Conservation (phyloP, 768 basidiomycete species). For the Boletus patriciae region DNA sequence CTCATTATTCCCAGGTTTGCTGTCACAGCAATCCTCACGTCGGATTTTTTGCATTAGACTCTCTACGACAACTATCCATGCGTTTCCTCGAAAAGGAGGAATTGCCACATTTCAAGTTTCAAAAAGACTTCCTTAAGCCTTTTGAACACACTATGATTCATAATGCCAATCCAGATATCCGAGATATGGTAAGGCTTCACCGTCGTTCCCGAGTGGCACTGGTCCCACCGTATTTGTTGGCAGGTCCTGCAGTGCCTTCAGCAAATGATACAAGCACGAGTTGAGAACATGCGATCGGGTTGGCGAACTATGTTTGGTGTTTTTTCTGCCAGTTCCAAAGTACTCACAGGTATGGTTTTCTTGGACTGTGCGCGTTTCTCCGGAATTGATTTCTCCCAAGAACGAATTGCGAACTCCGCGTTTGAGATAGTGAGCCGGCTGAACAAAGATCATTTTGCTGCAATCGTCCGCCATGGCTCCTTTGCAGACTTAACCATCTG, state of each 20-base stretch:
- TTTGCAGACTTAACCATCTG: conserved; percentile 97
- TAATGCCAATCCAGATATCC: conserved; percentile 91
- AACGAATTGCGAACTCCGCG: conserved; percentile 88
- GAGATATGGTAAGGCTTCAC: conserved; percentile 78
- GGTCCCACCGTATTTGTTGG: neutral
- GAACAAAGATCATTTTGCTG: conserved; percentile 85
- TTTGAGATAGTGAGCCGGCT: conserved; percentile 94
- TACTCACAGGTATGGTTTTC: conserved; percentile 65
- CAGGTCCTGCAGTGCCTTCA: conserved; percentile 96
- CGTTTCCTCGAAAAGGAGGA: conserved; percentile 99
- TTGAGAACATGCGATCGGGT: conserved; percentile 93
- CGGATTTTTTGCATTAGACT: conserved; percentile 94
- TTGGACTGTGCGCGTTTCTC: neutral
- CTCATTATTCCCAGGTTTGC: conserved; percentile 67
- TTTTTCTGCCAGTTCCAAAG: conserved; percentile 94
- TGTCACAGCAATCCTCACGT: conserved; percentile 98
- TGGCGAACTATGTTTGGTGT: conserved; percentile 99
- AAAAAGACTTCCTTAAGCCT: conserved; percentile 97
- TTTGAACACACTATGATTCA: conserved; percentile 98
- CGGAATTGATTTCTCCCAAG: conserved; percentile 38
- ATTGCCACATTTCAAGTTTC: conserved; percentile 96
- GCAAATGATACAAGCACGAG: conserved; percentile 97
- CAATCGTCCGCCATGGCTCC: conserved; percentile 91
- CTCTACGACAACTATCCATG: conserved; percentile 95
- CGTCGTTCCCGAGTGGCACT: neutral